Evolutionary conservation across 1,284 basidiomycete genomes (phyloP).

Genomic region (Porogramme epimiltina): DNA sequence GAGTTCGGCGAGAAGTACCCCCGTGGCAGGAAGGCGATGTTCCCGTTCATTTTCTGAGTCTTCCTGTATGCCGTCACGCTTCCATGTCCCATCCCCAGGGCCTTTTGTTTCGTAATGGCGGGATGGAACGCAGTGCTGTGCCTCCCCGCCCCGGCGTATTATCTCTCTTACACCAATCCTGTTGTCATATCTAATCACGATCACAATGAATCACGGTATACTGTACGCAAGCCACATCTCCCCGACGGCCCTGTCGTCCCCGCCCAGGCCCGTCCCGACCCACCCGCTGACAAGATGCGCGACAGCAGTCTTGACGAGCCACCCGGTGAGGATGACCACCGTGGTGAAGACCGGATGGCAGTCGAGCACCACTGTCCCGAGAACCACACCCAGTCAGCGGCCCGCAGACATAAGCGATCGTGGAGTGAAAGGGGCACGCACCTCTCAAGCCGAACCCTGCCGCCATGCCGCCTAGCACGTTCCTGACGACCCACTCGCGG

Average conservation of each 20-base stretch:
- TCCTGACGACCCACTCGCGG: slow-evolving; percentile 83
- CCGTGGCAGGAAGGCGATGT: slow-evolving; percentile 72
- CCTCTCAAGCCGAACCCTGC: slow-evolving; percentile 71
- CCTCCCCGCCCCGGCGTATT: neutral
- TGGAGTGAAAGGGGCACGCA: slow-evolving; percentile 23
- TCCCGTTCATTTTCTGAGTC: slow-evolving; percentile 70
- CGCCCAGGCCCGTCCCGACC: slow-evolving; percentile 58
- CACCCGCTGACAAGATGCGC: slow-evolving; percentile 63
- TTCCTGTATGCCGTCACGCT: neutral
- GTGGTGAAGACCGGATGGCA: slow-evolving; percentile 79
- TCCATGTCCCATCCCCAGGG: neutral
- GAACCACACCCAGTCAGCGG: neutral
- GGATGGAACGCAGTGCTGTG: neutral
- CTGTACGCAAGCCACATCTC: slow-evolving; percentile 78
- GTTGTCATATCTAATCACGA: neutral
- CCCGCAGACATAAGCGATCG: neutral
- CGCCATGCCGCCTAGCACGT: slow-evolving; percentile 85
- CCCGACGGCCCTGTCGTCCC: slow-evolving; percentile 46
- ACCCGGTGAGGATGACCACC: slow-evolving; percentile 75
- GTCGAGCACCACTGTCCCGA: slow-evolving; percentile 65
- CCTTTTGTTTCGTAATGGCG: neutral
- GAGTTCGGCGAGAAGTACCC: slow-evolving; percentile 93
- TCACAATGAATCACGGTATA: slow-evolving; percentile 72
- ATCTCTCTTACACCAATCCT: neutral
- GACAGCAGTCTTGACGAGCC: slow-evolving; percentile 70